A percentile compares a stretch with the other conserved stretches of the same genome.
Conservation (phyloP, 495 filamentous ascomycete genomes). For the Aspergillus affinis region DNA sequence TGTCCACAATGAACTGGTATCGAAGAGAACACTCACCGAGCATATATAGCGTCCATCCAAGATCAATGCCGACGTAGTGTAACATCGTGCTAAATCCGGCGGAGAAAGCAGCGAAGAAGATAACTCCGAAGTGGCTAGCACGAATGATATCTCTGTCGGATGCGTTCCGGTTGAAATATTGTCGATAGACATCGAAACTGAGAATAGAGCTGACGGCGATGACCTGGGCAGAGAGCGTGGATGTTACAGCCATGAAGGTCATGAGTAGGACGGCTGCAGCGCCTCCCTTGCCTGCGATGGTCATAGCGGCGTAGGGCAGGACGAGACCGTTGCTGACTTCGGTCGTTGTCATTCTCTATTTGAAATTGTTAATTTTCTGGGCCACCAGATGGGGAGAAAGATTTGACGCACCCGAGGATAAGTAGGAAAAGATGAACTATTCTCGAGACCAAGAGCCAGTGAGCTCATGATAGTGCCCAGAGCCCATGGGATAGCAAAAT, state of each 20-base stretch:
- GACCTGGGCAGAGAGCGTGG: slow-evolving; percentile 42
- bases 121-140: slow-evolving; percentile 41
- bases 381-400: neutral
- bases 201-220: slow-evolving; percentile 45
- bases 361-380: neutral
- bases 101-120: slow-evolving; percentile 45
- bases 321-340: slow-evolving; percentile 42
- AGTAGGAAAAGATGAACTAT: slow-evolving; percentile 41
- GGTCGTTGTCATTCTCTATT: slow-evolving; percentile 30
- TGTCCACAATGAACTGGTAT: neutral
- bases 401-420: slow-evolving; percentile 36
- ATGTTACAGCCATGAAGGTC: slow-evolving; percentile 48
- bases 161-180: slow-evolving; percentile 45
- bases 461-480: slow-evolving; percentile 45
- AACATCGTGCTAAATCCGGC: slow-evolving; percentile 39
- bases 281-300: slow-evolving; percentile 45
- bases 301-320: slow-evolving; percentile 42
- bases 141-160: slow-evolving; percentile 39
- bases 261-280: slow-evolving; percentile 41
- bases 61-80: slow-evolving; percentile 37
- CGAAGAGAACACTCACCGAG: slow-evolving; percentile 26
- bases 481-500: slow-evolving; percentile 45
- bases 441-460: slow-evolving; percentile 40
- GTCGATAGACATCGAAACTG: slow-evolving; percentile 43
- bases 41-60: slow-evolving; percentile 41